Base-by-base conservation (phyloP, 306 rosid genomes). In the Geum urbanum region DNA sequence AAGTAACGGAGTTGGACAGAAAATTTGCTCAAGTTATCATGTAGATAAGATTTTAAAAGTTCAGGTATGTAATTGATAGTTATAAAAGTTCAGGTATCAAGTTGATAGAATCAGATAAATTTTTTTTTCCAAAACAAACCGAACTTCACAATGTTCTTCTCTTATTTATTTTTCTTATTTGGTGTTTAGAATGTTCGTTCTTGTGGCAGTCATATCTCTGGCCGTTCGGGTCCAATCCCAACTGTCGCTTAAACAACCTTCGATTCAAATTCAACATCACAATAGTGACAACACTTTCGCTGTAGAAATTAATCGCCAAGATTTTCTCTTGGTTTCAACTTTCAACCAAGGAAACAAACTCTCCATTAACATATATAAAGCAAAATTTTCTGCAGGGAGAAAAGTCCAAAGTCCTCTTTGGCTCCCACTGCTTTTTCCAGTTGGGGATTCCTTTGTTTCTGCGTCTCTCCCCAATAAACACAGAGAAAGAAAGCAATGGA, bases 401-500 rank as follows among this genome's bases (percentile, higher is more conserved):
- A 43, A 52, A 18, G 24, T n/a, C 4, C 37, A 55, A 18, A 53
- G 58, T 53, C 24, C 1, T 18, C 18, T 44, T 39, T 12, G 19
- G 54, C 64, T 53, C 66, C 63, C 60, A 65, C 69, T 0, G 40
- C 53, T 40, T 72, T 60, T 40, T 55, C 66, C 5, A 8, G 14
- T 61, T 43, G 22, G 8, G 22, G 47, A 3, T 27, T 35, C 15
- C 40, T 41, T 2, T 13, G 27, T 9, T 52, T n/a, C 57, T 40
- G 6, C 27, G 16, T 40, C 43, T 64, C 43, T 48, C 24, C 70
- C 52, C 77, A 62, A 74, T 48, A 63, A 50, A 32, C 47, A 56
- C 47, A 56, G 45, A 56, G 69, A 63, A 22, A 74, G 54, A 16
- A 37, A 68, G 64, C 7, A 75, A 94, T 89, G 96, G 97, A 88